A percentile compares a stretch with the other conserved stretches of the same genome.
phyloP scores from a whole-genome alignment of 345 rosid species.

The Lepidium didymum region DNA sequence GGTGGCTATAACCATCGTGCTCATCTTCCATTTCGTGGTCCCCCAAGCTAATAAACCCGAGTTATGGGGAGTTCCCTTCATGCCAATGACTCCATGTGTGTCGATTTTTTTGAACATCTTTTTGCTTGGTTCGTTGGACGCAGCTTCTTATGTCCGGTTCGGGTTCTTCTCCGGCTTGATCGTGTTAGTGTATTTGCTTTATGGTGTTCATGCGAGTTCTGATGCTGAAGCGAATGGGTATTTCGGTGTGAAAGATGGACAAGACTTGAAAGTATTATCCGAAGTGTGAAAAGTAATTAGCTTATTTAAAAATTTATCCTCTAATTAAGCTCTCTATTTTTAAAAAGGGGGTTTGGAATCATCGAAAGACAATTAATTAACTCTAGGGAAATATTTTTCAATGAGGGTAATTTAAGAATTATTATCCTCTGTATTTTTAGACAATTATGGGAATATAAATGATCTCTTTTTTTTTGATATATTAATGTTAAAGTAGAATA shows the following conservation, averaged over 20 bases:
- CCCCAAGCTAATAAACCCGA: slow-evolving; percentile 69
- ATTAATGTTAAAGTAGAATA: too few species aligned
- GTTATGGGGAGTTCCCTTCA: slow-evolving; percentile 84
- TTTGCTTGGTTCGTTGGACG: slow-evolving; percentile 64
- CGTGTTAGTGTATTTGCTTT: slow-evolving; percentile 57
- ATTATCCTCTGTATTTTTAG: background rate
- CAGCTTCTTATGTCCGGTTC: slow-evolving; percentile 62
- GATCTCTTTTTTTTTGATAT: too few species aligned
- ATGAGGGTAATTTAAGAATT: background rate
- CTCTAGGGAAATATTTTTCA: background rate
- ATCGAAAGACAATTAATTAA: background rate
- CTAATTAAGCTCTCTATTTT: slow-evolving; percentile 20
- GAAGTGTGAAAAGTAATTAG: slow-evolving; percentile 35
- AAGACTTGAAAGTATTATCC: slow-evolving; percentile 31
- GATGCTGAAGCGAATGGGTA: slow-evolving; percentile 60
- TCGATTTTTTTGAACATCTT: slow-evolving; percentile 84
- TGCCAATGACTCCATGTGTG: slow-evolving; percentile 85
- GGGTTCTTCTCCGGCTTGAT: slow-evolving; percentile 59
- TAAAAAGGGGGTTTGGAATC: background rate
- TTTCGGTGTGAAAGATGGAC: slow-evolving; percentile 36
- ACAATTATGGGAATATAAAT: too few species aligned
- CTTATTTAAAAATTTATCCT: background rate
- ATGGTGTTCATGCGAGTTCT: slow-evolving; percentile 87
- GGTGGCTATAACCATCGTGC: slow-evolving; percentile 38
- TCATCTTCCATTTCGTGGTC: slow-evolving; percentile 44